phyloP scores from a whole-genome alignment of 257 asterid genomes.

The Mitragyna speciosa region DNA sequence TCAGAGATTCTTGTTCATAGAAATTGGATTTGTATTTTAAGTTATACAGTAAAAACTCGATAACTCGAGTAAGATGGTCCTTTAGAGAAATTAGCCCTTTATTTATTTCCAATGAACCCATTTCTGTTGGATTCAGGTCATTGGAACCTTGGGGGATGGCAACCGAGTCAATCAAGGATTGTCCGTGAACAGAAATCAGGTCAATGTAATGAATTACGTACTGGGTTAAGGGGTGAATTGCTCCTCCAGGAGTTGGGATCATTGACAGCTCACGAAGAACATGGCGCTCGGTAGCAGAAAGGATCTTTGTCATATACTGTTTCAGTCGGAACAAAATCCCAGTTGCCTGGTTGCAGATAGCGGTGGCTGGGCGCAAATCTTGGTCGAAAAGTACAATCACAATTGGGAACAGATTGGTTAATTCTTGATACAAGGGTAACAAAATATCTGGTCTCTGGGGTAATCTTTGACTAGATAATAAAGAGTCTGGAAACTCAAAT shows the following conservation, averaged over 20 bases:
- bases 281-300: constrained; percentile 67
- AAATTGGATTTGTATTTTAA: constrained; percentile 63
- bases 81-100: constrained; percentile 38
- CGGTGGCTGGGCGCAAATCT: constrained; percentile 46
- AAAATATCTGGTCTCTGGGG: constrained; percentile 54
- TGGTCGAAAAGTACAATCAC: background rate
- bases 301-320: constrained; percentile 59
- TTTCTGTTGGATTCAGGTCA: constrained; percentile 37
- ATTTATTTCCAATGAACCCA: background rate
- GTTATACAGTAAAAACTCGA: constrained; percentile 59
- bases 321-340: constrained; percentile 65
- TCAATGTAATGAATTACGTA: constrained; percentile 70
- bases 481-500: constrained; percentile 66
- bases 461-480: constrained; percentile 53
- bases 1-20: constrained; percentile 57
- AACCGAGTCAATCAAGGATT: constrained; percentile 53
- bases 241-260: constrained; percentile 69
- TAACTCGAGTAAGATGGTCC: constrained; percentile 65
- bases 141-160: constrained; percentile 43
- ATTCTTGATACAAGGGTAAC: background rate
- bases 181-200: constrained; percentile 60
- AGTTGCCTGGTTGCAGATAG: constrained; percentile 49
- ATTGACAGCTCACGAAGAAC: constrained; percentile 69
- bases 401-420: background rate
- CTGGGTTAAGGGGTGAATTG: constrained; percentile 75